Evolutionary conservation across 495 filamentous ascomycete species (phyloP).

Genomic region (Aspergillus leporis): DNA sequence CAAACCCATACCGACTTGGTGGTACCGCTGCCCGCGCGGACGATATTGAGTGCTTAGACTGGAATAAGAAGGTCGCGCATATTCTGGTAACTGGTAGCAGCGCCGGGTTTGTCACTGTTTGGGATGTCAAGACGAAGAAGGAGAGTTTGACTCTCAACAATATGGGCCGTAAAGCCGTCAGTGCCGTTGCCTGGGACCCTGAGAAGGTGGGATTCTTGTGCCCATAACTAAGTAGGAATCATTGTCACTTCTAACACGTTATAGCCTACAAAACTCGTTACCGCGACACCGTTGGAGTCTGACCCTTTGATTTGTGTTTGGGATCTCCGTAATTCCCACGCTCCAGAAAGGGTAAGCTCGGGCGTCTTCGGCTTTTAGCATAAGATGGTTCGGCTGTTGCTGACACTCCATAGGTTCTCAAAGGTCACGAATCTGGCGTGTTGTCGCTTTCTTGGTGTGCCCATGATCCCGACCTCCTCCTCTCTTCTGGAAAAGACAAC

Average conservation of each 20-base stretch:
- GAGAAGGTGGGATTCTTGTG: constrained; percentile 54
- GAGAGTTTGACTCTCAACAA: constrained; percentile 95
- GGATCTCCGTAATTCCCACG: constrained; percentile 95
- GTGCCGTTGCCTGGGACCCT: constrained; percentile 95
- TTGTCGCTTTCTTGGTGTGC: constrained; percentile 94
- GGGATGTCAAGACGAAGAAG: constrained; percentile 97
- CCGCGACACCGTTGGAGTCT: constrained; percentile 87
- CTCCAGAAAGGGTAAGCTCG: constrained; percentile 69
- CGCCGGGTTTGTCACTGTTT: constrained; percentile 95
- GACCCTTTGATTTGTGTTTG: constrained; percentile 87
- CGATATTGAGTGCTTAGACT: constrained; percentile 92
- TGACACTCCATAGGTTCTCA: constrained; percentile 56
- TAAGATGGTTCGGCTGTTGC: constrained; percentile 1
- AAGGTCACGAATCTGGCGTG: constrained; percentile 88
- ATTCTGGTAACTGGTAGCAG: constrained; percentile 93
- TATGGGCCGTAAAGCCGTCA: constrained; percentile 85
- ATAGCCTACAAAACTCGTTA: constrained; percentile 84
- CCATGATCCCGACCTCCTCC: constrained; percentile 84
- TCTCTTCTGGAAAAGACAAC: constrained; percentile 97
- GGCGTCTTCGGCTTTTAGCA: not conserved
- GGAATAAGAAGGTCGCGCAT: constrained; percentile 97
- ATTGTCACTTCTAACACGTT: constrained; percentile 12
- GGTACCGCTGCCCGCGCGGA: constrained; percentile 84
- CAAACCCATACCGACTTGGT: constrained; percentile 84
- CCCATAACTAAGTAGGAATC: not conserved